These are phyloP conservation scores for Cucurbita argyrosperma DNA, from an alignment of 306 rosid species.

Conservation along the genomic window DNA sequence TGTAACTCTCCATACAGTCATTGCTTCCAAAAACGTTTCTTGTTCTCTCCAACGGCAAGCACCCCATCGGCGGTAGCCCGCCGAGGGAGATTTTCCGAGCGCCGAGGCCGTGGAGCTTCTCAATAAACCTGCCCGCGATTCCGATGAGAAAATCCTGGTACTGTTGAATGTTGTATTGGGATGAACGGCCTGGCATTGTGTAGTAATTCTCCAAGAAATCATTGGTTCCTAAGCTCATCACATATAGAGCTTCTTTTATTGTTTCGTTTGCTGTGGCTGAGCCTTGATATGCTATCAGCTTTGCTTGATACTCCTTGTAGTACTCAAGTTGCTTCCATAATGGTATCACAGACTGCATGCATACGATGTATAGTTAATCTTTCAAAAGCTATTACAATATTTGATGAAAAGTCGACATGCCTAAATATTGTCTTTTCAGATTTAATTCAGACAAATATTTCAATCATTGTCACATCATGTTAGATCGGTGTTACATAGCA, in stretches of 20 bases:
- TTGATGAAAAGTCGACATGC: no score
- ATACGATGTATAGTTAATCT: no score
- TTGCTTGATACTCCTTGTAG: slow-evolving; percentile 57
- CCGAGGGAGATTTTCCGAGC: slow-evolving; percentile 79
- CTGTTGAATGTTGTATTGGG: slow-evolving; percentile 29
- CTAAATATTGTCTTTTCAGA: no score
- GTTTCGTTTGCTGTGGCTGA: slow-evolving; percentile 26
- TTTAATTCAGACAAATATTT: no score
- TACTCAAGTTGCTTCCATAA: slow-evolving; percentile 63
- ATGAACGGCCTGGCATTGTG: slow-evolving; percentile 33
- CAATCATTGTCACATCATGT: no score
- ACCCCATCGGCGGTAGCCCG: slow-evolving; percentile 95
- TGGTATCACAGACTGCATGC: slow-evolving; percentile 65
- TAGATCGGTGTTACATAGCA: no score
- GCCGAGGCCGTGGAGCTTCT: slow-evolving; percentile 43
- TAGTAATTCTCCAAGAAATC: slow-evolving; percentile 87
- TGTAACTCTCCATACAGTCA: slow-evolving; percentile 33
- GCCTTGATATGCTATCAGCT: slow-evolving; percentile 38
- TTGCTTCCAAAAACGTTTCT: slow-evolving; percentile 33
- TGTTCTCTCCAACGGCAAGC: slow-evolving; percentile 78
- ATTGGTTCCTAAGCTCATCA: slow-evolving; percentile 73
- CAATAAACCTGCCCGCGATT: slow-evolving; percentile 49
- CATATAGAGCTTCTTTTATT: slow-evolving; percentile 39
- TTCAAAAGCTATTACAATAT: no score
- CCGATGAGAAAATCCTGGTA: slow-evolving; percentile 45